Percentiles rank a stretch among this genome's conserved stretches.
Evolutionary conservation across 192 early-diverging fungal species (phyloP).

Genomic region (Podila epigama): DNA sequence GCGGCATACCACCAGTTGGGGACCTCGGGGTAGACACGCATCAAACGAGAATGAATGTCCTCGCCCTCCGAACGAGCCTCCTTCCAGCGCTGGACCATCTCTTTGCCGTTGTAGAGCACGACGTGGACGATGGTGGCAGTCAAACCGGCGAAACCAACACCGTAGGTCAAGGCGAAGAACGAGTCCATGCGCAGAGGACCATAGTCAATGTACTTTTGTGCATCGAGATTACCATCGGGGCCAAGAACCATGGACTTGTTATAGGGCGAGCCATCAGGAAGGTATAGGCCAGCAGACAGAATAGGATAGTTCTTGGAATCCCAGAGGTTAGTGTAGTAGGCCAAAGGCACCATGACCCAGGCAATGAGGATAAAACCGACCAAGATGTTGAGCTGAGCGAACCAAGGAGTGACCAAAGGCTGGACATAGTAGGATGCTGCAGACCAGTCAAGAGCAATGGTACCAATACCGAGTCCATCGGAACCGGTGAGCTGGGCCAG

Average conservation of each 20-base stretch:
- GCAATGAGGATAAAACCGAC: slow-evolving; percentile 54
- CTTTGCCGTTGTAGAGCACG: too few relatives aligned
- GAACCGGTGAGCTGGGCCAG: slow-evolving; percentile 48
- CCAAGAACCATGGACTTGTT: slow-evolving; percentile 29
- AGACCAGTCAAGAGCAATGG: slow-evolving; percentile 66
- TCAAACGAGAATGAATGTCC: too few relatives aligned
- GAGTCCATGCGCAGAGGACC: slow-evolving; percentile 51
- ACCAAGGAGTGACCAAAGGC: slow-evolving; percentile 42
- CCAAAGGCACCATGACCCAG: slow-evolving; percentile 57
- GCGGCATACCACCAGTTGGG: too few relatives aligned
- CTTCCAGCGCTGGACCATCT: too few relatives aligned
- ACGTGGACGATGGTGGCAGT: too few relatives aligned
- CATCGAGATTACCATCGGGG: slow-evolving; percentile 29
- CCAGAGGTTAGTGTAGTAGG: slow-evolving; percentile 57
- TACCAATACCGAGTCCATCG: slow-evolving; percentile 56
- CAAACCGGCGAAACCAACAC: slow-evolving; percentile 55
- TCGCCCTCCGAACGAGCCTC: too few relatives aligned
- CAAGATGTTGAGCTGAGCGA: slow-evolving; percentile 53
- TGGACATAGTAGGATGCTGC: slow-evolving; percentile 27
- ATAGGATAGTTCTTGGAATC: slow-evolving; percentile 48
- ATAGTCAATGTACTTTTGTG: slow-evolving; percentile 34
- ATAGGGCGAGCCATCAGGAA: slow-evolving; percentile 24
- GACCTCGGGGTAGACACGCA: too few relatives aligned
- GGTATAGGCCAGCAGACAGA: slow-evolving; percentile 32
- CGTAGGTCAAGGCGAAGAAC: slow-evolving; percentile 42